Evolutionary conservation across 2,329 filamentous ascomycete genomes (phyloP), one percentile per base, ranked within the genome.

Genomic region (Venturia effusa): DNA sequence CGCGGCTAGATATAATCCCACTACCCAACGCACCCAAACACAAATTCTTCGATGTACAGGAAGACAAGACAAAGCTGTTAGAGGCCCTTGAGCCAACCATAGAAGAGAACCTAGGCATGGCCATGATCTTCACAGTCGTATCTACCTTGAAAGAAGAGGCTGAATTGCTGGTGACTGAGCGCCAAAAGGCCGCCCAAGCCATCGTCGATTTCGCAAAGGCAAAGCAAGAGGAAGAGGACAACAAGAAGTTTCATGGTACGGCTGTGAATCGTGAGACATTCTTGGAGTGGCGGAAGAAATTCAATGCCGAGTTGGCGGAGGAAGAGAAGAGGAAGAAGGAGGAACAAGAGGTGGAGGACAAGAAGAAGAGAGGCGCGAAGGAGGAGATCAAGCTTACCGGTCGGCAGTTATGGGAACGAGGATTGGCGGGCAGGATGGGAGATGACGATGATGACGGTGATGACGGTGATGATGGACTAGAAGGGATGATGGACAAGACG

Each of bases 71-170:
- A 22, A 76, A 77, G 62, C 84, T 99, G 17, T 83, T 97, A 19
- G 80, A 86, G 61, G 83, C 84, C 1, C 80, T 97, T 15, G 76
- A 85, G 45, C 85, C 88, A 19, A 89, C 88, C 0, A 88, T 97
- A 41, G 87, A 94, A 73, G 94, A 99, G 75, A 97, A 92, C 69
- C 78, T 97, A 66, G 94, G 94, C 67, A 97, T 97, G 88, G 90
- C 92, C 64, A 99, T 99, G 94, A 80, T 99, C 1, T 99, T 97
- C 76, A 91, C 93, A 0, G 79, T 99, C 30, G 88, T 95, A 63
- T 90, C 89, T 17, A 85, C 88, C 0, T 78, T 99, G 66, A 97
- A 97, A 74, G 94, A 99, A 65, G 82, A 84, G 61, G 93, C 92
- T n/a, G 94, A 99, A 78, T 82, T 87, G 69, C 83, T 99, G 65